Base-by-base conservation (phyloP, 2,329 filamentous ascomycete species). In the Ploettnerulaceae sp. region DNA sequence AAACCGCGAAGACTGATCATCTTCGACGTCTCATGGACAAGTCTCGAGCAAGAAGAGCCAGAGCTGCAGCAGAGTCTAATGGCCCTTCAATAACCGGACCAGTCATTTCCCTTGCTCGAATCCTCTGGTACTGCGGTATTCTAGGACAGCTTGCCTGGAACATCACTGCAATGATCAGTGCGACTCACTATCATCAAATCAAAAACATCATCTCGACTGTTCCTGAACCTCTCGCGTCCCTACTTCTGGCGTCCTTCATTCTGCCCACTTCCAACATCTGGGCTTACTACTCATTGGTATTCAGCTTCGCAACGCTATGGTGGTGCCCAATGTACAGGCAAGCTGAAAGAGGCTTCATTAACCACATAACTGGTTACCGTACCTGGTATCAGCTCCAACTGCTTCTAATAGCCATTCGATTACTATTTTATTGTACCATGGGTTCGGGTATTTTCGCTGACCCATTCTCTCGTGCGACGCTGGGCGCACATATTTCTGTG, bases 271-370 rank as follows among this genome's bases (percentile, higher is more conserved):
- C 51, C 9, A 47, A 47, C 7, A 36, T n/a, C 20, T 54, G 44
- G 44, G 43, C 58, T 57, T 68, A 68, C 42, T 70, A 71, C 58
- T 70, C 75, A 15, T 64, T 82, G 15, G 56, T 66, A 42, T 65
- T 73, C 9, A 75, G 74, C 26, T 54, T 79, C 2, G 56, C 74
- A 14, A 74, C 79, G 3, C 65, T 75, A 9, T 84, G 79, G 74
- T 87, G 84, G 84, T 87, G 86, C 52, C 81, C 82, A 0, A 75
- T 75, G 48, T 77, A 86, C 54, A 72, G 77, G 25, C 72, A 82
- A 56, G 76, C 74, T 3, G 69, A 72, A 25, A 71, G 75, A n/a
- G 81, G 78, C 45, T 84, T 75, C 61, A 76, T 71, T 21, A 73
- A 68, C 51, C 80, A 77, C 47, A 70, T 86, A 24, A 62, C 73